Conservation (phyloP, 2,329 filamentous ascomycete genomes). For the Decorospora gaudefroyi region DNA sequence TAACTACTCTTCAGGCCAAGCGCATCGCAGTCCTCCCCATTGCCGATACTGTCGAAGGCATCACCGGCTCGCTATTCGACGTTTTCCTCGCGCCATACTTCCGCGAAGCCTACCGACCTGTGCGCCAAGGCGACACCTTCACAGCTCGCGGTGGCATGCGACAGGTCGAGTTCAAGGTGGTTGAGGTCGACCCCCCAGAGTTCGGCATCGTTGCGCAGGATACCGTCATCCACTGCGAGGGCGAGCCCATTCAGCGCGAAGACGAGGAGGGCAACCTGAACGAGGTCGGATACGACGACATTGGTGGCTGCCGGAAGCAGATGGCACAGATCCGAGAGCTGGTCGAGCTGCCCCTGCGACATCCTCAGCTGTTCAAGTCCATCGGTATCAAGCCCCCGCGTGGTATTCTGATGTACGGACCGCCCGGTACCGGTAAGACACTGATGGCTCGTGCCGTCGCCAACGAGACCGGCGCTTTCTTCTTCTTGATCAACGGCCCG, state of each 20-base stretch:
- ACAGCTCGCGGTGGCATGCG: slow-evolving; percentile 97
- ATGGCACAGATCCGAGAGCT: slow-evolving; percentile 99
- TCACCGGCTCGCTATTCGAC: slow-evolving; percentile 97
- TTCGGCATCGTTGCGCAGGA: slow-evolving; percentile 99
- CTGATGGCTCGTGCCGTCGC: slow-evolving; percentile 98
- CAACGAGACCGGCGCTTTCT: slow-evolving; percentile 98
- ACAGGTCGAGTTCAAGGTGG: slow-evolving; percentile 99
- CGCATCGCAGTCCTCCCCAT: slow-evolving; percentile 98
- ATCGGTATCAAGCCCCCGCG: slow-evolving; percentile 99
- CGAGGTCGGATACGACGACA: slow-evolving; percentile 98
- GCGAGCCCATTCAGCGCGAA: slow-evolving; percentile 94
- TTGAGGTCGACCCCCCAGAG: slow-evolving; percentile 97
- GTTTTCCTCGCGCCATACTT: slow-evolving; percentile 99
- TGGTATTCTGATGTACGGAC: slow-evolving; percentile 91
- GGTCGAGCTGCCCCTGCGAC: slow-evolving; percentile 93
- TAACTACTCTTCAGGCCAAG: slow-evolving; percentile 72
- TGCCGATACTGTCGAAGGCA: slow-evolving; percentile 95
- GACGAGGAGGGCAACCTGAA: slow-evolving; percentile 99
- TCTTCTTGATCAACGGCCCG: slow-evolving; percentile 98
- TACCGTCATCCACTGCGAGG: slow-evolving; percentile 98
- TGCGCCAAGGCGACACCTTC: slow-evolving; percentile 96
- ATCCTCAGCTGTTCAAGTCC: slow-evolving; percentile 99
- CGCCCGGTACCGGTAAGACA: slow-evolving; percentile 98
- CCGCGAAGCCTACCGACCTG: slow-evolving; percentile 96
- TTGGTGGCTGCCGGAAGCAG: slow-evolving; percentile 98